A percentile compares a stretch with the other conserved stretches of the same genome.
Conservation (phyloP, 2,329 filamentous ascomycete genomes). For the Akanthomyces uredinophilus region DNA sequence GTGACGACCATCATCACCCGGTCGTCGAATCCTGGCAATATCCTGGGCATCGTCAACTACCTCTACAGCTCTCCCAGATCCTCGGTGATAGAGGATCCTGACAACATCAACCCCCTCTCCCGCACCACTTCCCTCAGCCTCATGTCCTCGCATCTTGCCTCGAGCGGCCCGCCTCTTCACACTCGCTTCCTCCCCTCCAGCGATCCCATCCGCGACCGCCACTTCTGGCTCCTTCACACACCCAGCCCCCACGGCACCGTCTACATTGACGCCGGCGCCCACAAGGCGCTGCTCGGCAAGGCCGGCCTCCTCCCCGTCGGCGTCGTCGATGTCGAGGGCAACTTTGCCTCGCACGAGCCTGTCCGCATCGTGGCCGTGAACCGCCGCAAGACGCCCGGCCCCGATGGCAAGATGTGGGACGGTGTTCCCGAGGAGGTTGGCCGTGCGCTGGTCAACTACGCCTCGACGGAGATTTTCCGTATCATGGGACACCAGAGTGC, state of each 20-base stretch:
- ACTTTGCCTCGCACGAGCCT: constrained; percentile 87
- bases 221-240: constrained; percentile 96
- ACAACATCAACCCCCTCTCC: constrained; percentile 31
- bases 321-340: constrained; percentile 83
- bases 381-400: constrained; percentile 38
- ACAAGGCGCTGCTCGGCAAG: constrained; percentile 73
- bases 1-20: constrained; percentile 94
- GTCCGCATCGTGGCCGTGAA: constrained; percentile 81
- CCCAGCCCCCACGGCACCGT: constrained; percentile 84
- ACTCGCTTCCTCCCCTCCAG: constrained; percentile 86
- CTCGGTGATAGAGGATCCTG: constrained; percentile 20
- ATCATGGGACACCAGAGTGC: constrained; percentile 81
- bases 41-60: constrained; percentile 78
- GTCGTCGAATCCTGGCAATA: constrained; percentile 90
- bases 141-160: constrained; percentile 21
- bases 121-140: constrained; percentile 38
- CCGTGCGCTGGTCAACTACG: constrained; percentile 87
- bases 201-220: constrained; percentile 82
- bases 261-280: constrained; percentile 88
- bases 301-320: constrained; percentile 85
- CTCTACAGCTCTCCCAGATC: constrained; percentile 46
- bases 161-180: constrained; percentile 62
- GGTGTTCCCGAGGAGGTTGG: constrained; percentile 67
- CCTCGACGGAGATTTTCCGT: constrained; percentile 71
- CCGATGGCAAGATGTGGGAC: constrained; percentile 44